Base-by-base conservation (phyloP, 805 yeast species). In the Jamesozyma spencerorum region DNA sequence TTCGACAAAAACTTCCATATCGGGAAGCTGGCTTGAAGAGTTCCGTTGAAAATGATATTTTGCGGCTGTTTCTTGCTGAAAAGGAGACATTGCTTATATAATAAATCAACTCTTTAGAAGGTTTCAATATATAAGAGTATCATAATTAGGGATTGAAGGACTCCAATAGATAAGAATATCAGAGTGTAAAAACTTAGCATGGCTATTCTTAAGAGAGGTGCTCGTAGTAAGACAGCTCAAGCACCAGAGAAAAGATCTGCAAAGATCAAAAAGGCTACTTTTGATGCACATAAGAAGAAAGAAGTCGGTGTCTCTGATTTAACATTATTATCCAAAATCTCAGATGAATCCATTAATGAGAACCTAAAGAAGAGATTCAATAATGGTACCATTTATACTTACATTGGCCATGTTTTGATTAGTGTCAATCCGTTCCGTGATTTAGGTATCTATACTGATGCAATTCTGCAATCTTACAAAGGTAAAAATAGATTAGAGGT, bases 231-330 rank as follows among this genome's bases (percentile, higher is more conserved):
- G 48, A 65, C 66, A 26, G 66, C 66, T 38, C 70, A 58, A 54
- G 75, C 68, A 50, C 85, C 79, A 30, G 74, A 75, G 35, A 74
- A 73, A 54, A 70, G 75, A 49, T 66, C 70, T 41, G 58, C 54
- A 15, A 79, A 66, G 31, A 79, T 84, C 41, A 78, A 84, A 57
- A 90, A 90, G 68, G 97, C 97, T 12, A 82, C 86, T 37, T 92
- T 87, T 59, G 97, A 92, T 52, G 64, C 81, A 27, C 68, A 78
- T 40, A 87, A 87, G 66, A 85, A 85, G 72, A 85, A 87, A 61
- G 97, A 92, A 63, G 97, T 92, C n/a, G 99, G 99, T 39, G 97
- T 92, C 7, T 81, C 94, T 33, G 99, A 92, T 63, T 70, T 92
- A 55, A 92, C 99, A 1, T 66, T 92, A 39, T 70, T 92, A 46